Base-by-base conservation (phyloP, 306 rosid species). In the Hippophae gyantsensis region DNA sequence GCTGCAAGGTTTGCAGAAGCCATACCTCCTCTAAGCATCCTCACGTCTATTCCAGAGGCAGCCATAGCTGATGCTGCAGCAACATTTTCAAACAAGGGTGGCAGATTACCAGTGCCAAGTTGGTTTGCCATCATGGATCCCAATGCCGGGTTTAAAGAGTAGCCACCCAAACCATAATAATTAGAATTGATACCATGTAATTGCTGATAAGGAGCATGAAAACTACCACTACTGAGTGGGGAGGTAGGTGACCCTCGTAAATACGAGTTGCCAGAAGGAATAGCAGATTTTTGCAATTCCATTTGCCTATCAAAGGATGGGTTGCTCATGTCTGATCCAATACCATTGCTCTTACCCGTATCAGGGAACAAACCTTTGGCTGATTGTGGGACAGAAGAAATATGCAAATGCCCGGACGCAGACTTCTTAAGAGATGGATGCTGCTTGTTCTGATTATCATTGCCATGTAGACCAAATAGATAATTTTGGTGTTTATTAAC, bases 121-220 rank as follows among this genome's bases (percentile, higher is more conserved):
- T 90, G 97, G 79, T 70, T 83, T 43, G 87, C 77, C 95, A 90
- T 84, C 89, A 87, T 64, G 69, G 95, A 75, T 8, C 83, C 73
- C 71, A 82, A 56, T 23, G 89, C 81, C 7, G 92, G 95, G 83
- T 82, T 87, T 65, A 83, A 78, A 12, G 84, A 71, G 64, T 84
- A 88, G 25, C 90, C 95, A 63, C 86, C 64, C 59, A 80, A 13
- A 63, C 88, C 88, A 60, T 83, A 83, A 60, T 83, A 83, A 79
- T 81, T 84, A 62, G 80, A 65, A 72, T 85, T 87, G 8, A 80
- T 48, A 58, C 78, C 80, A 58, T 90, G 95, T 10, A 87, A 42
- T 64, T 80, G 74, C 78, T 85, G 98, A 69, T 79, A 85, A 64
- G 78, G 95, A 60, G 71, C 74, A 27, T 74, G 76, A 45, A 79